phyloP scores from a whole-genome alignment of 495 filamentous ascomycete species.

The Poronia punctata region DNA sequence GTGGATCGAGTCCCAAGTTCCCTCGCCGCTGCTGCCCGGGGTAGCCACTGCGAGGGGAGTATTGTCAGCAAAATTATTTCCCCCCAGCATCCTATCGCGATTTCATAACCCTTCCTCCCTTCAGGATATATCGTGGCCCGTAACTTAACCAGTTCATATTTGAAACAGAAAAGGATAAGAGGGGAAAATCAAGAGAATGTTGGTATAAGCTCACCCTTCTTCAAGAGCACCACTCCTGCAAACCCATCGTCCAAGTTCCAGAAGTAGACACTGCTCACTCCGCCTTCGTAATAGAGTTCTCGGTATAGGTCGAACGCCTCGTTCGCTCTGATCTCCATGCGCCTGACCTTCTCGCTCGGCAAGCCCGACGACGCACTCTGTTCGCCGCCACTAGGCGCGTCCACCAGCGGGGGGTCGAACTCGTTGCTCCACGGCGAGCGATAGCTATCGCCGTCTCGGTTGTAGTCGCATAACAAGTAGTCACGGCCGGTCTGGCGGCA shows the following conservation, averaged over 20 bases:
- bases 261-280: slow-evolving; percentile 90
- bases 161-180: too few relatives aligned
- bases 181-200: slow-evolving; percentile 1
- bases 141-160: too few relatives aligned
- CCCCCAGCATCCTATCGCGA: background rate
- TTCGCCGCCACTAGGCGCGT: slow-evolving; percentile 33
- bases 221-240: slow-evolving; percentile 88
- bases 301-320: slow-evolving; percentile 96
- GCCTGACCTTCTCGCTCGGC: slow-evolving; percentile 78
- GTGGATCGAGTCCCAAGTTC: slow-evolving; percentile 97
- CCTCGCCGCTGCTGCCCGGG: slow-evolving; percentile 63
- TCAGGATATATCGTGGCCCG: background rate
- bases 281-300: slow-evolving; percentile 97
- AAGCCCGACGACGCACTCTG: slow-evolving; percentile 30
- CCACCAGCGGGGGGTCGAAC: slow-evolving; percentile 77
- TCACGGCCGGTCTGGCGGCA: slow-evolving; percentile 86
- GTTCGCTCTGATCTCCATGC: slow-evolving; percentile 88
- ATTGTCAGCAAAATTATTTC: background rate
- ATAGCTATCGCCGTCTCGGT: slow-evolving; percentile 96
- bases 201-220: slow-evolving; percentile 62
- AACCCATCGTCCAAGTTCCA: slow-evolving; percentile 99
- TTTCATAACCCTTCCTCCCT: background rate
- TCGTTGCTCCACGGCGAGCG: slow-evolving; percentile 97
- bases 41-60: slow-evolving; percentile 31
- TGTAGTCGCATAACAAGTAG: slow-evolving; percentile 99